Evolutionary conservation across 169 alveolate genomes (phyloP), one percentile per base, ranked within the genome.

Genomic region (Toxoplasma gondii): DNA sequence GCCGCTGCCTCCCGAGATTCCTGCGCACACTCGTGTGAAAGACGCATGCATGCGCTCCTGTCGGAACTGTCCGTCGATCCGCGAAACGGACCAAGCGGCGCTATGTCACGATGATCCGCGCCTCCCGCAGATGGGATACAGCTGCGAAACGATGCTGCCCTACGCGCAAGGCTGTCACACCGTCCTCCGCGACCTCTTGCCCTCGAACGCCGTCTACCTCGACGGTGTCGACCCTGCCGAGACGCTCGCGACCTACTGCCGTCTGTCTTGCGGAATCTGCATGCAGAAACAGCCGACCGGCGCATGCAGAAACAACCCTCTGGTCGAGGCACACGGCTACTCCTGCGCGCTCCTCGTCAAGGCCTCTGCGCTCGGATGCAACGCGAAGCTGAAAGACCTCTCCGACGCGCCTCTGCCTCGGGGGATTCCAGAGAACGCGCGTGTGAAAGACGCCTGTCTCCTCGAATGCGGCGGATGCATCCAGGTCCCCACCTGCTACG

Each of bases 401-500:
- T 74, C 93, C 49, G 93, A 88, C 69, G 91, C 87, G 39, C 94
- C 93, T 0, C 94, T 94, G 36, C 96, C 95, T 38, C 74, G 91
- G 10, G 94, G 95, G 38, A 92, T 94, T 22, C 96, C 96, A 0
- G 88, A 92, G 31, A 43, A 84, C 81, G 69, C 94, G 69, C 58
- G 88, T 27, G 95, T 94, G 91, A 64, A 88, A 22, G 95, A 94
- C 83, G 94, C 95, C 36, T 94, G 96, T 91, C 94, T 88, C 87
- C 92, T 84, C 58, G 92, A 87, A 54, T 94, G 96, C 70, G 95
- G 95, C 36, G 95, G 92, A 67, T 94, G 96, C 90, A 74, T 91
- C 58, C 91, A 88, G 29, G 93, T 86, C 58, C 97, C 97, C 64
- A 93, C 97, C 29, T 96, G 97, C 53, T 80, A 87, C 53, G 97